Evolutionary conservation across 257 asterid genomes (phyloP).

Genomic region (Nemophila menziesii): DNA sequence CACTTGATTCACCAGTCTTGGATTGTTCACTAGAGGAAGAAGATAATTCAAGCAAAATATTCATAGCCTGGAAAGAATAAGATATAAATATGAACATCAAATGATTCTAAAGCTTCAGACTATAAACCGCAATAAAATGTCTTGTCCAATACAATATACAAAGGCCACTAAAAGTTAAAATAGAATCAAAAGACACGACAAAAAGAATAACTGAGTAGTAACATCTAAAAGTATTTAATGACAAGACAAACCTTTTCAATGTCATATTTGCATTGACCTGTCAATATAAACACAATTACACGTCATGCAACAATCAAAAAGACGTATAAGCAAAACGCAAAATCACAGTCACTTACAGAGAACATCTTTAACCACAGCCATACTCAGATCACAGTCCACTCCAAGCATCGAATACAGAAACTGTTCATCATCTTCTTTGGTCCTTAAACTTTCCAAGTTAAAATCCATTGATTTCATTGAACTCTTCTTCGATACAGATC

Average conservation of each 20-base stretch:
- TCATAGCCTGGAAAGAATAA: slow-evolving; percentile 61
- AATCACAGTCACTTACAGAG: slow-evolving; percentile 40
- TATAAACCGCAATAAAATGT: not conserved
- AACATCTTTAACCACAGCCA: slow-evolving; percentile 68
- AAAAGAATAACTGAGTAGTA: not conserved
- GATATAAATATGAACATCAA: too few species aligned
- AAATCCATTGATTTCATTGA: slow-evolving; percentile 28
- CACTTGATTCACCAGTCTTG: slow-evolving; percentile 19
- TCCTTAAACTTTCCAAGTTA: slow-evolving; percentile 32
- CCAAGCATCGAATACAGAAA: slow-evolving; percentile 80
- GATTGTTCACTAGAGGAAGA: slow-evolving; percentile 39
- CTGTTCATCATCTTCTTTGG: slow-evolving; percentile 61
- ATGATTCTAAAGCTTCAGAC: too few species aligned
- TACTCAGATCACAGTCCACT: slow-evolving; percentile 48
- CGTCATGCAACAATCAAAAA: slow-evolving; percentile 18
- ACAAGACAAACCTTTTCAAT: slow-evolving; percentile 52
- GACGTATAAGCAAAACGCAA: not conserved
- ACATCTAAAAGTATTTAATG: too few species aligned
- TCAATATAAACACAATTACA: slow-evolving; percentile 21
- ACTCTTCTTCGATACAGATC: slow-evolving; percentile 53
- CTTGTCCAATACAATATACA: too few species aligned
- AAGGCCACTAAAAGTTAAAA: too few species aligned
- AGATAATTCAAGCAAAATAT: slow-evolving; percentile 59
- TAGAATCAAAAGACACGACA: not conserved
- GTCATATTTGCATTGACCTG: slow-evolving; percentile 85